Evolutionary conservation across 2,329 filamentous ascomycete genomes (phyloP), one percentile per base, ranked within the genome.

Genomic region (Exophiala dermatitidis): DNA sequence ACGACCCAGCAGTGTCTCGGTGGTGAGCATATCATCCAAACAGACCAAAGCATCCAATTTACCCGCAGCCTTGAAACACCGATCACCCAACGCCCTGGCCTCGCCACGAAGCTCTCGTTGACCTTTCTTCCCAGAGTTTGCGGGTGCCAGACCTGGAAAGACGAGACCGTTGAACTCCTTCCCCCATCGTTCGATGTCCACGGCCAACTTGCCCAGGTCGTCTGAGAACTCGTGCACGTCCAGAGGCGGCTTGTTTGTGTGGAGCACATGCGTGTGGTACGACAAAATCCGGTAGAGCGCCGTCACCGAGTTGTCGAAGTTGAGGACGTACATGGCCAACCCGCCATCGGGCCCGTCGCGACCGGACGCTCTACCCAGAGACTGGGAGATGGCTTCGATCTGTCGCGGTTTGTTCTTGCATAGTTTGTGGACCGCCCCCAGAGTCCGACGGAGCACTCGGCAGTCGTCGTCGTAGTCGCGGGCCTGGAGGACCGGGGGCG

Each of bases 391-490:
- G 6, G 50, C 36, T 19, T 44, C 45, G 26, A 53, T 53, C 31
- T 45, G 36, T 4, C 40, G 10, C 6, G 48, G 28, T 26, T 43
- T 50, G 38, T 31, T n/a, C 19, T 50, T 50, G 38, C 28, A 44
- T 5, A 50, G 12, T 43, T 43, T 44, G 38, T 50, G 48, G 12
- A 43, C 31, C 8, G 48, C 37, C 3, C 48, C 48, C 9, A 50
- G 38, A 19, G 29, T 50, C n/a, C 48, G 48, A 12, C 48, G 48
- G 30, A 50, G 40, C 19, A 8, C 28, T 4, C 40, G 48, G 19
- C 48, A 50, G 32, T 34, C 40, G 19, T 50, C 48, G 38, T 50
- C 30, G 28, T 43, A 43, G 31, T 50, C 48, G n/a, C 38, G 48
- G 8, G 38, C 28, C 44, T 44, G 32, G 9, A 44, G 29, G 32